Conservation (phyloP, 2,329 filamentous ascomycete species). For the Neoarthrinium moseri region DNA sequence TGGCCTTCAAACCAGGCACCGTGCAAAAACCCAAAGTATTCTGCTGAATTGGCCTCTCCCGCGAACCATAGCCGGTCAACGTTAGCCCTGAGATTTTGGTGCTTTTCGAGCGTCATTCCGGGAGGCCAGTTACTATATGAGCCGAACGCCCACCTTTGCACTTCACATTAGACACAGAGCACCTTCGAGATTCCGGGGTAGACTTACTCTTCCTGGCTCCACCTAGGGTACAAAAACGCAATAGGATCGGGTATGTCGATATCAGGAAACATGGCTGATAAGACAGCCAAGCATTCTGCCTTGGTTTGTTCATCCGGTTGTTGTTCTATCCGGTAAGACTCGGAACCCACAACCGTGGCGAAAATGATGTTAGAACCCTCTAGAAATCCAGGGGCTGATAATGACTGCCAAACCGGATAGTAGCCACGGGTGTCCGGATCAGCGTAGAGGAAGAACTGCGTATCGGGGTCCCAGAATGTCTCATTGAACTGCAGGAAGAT, state of each 20-base stretch:
- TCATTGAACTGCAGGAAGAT: slow-evolving; percentile 69
- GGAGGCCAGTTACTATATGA: slow-evolving; percentile 69
- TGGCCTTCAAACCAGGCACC: slow-evolving; percentile 59
- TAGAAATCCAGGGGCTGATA: slow-evolving; percentile 56
- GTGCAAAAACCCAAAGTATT: slow-evolving; percentile 67
- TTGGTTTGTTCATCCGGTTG: slow-evolving; percentile 59
- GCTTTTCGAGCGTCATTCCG: slow-evolving; percentile 61
- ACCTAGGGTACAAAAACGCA: slow-evolving; percentile 61
- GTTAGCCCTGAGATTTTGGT: slow-evolving; percentile 68
- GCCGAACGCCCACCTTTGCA: slow-evolving; percentile 51
- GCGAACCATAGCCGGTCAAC: slow-evolving; percentile 62
- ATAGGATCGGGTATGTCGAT: slow-evolving; percentile 56
- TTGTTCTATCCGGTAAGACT: slow-evolving; percentile 57
- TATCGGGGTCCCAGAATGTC: slow-evolving; percentile 60
- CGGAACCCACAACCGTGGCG: slow-evolving; percentile 56
- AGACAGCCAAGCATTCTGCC: slow-evolving; percentile 53
- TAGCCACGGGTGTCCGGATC: slow-evolving; percentile 41
- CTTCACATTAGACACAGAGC: no score
- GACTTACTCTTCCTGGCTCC: slow-evolving; percentile 39
- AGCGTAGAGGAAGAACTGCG: slow-evolving; percentile 45
- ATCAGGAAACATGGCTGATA: slow-evolving; percentile 61
- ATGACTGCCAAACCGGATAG: slow-evolving; percentile 62
- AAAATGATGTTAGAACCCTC: slow-evolving; percentile 65
- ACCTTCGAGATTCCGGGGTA: no score
- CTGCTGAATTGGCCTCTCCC: slow-evolving; percentile 60